Base-by-base conservation (phyloP, 306 rosid genomes). In the Coriaria nepalensis region DNA sequence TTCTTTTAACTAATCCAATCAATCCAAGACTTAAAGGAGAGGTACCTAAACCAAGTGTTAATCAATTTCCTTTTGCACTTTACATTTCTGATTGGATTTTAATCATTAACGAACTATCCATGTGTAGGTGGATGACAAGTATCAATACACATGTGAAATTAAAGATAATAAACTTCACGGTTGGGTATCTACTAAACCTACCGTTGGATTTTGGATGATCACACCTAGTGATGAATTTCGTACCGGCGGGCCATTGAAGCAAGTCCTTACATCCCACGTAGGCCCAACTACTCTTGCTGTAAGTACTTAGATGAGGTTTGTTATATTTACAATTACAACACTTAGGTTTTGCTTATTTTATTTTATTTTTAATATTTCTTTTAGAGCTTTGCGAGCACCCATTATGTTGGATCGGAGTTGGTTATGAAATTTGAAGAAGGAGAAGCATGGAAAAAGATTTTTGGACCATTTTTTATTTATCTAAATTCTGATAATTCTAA, bases 251-350 rank as follows among this genome's bases (percentile, higher is more conserved):
- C 95, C 97, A 6, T 1, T 50, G 45, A 84, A 85, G 68, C 95
- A 90, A 70, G 95, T 81, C 5, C 95, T 90, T 40, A 90, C 97
- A 10, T 84, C 84, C 53, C 97, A 90, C 45, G 82, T 66, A 5
- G 97, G 95, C 47, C 94, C 95, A 34, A 67, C n/a, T 20, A n/a
- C 65, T 0, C 97, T 90, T 45, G 56, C 80, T 0, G 97, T 90
- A 68, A 52, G 85, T 62, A 52, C 13, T 44, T 6, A 0, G 6
- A 6, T 44, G 8, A 10, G 35, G 33, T 0, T 32, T 41, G 13
- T 9, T 6, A 11, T 32, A 12, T 4, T 8, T 15, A 12, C 14
- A 48, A 5, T 9, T 37, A 36, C 37, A 38, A 6, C 4, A 11
- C 47, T 6, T 41, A 8, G 40, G 8, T 43, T 10, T 49, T 49